Evolutionary conservation across 108 stramenopile genomes (phyloP).

Genomic region (Cyclotella distinguenda): DNA sequence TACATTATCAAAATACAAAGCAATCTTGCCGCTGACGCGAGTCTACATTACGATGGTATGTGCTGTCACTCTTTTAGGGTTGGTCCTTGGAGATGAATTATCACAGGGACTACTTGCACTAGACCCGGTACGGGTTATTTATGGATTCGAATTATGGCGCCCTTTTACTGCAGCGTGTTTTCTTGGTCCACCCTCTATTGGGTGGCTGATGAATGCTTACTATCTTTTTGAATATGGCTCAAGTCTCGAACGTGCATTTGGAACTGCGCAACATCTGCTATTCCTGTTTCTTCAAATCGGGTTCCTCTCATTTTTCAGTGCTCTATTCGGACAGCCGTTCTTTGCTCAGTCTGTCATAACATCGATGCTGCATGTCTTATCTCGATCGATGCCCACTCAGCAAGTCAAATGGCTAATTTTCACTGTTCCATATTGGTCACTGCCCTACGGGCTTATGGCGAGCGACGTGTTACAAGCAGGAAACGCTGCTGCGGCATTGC

Average conservation of each 20-base stretch:
- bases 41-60: slow-evolving; percentile 80
- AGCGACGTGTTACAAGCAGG: slow-evolving; percentile 83
- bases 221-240: slow-evolving; percentile 86
- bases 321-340: slow-evolving; percentile 78
- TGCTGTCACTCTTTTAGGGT: slow-evolving; percentile 63
- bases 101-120: slow-evolving; percentile 77
- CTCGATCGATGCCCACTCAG: slow-evolving; percentile 80
- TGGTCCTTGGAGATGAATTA: slow-evolving; percentile 81
- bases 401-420: slow-evolving; percentile 88
- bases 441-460: slow-evolving; percentile 85
- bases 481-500: slow-evolving; percentile 67
- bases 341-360: slow-evolving; percentile 81
- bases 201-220: slow-evolving; percentile 85
- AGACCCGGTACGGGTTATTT: slow-evolving; percentile 75
- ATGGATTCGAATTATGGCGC: slow-evolving; percentile 84
- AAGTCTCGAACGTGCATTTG: slow-evolving; percentile 80
- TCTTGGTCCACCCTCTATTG: slow-evolving; percentile 83
- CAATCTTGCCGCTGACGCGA: slow-evolving; percentile 78
- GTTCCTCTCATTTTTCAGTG: slow-evolving; percentile 55
- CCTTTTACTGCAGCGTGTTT: slow-evolving; percentile 83
- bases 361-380: slow-evolving; percentile 86
- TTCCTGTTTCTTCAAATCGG: slow-evolving; percentile 72
- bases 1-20: slow-evolving; percentile 64
- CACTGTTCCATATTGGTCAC: slow-evolving; percentile 82
- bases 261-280: slow-evolving; percentile 72